Conservation (phyloP, 768 basidiomycete genomes). For the Kockovaella imperatae region DNA sequence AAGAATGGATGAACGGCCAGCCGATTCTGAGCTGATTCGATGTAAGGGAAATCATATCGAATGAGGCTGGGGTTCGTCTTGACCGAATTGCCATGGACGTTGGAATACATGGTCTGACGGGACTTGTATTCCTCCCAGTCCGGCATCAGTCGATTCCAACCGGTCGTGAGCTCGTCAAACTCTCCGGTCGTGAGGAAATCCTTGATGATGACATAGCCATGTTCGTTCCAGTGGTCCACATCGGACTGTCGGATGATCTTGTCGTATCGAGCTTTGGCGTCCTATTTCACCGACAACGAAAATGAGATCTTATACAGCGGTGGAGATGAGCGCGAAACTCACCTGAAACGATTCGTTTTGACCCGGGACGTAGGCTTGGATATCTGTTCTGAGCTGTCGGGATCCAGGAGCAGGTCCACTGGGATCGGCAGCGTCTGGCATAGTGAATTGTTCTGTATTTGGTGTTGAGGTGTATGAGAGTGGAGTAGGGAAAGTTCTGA, state of each 20-base stretch:
- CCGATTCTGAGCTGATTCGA: not conserved
- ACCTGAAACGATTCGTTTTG: not conserved
- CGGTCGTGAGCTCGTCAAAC: slow-evolving; percentile 1
- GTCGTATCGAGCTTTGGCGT: slow-evolving; percentile 1
- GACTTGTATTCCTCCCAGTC: slow-evolving; percentile 1
- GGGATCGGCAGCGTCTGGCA: not conserved
- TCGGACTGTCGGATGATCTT: slow-evolving; percentile 3
- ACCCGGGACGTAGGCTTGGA: not conserved
- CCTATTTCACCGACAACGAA: no score
- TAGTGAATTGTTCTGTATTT: no score
- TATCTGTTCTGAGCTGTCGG: no score
- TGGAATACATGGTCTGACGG: not conserved
- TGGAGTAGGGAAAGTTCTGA: no score
- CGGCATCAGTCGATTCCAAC: slow-evolving; percentile 3
- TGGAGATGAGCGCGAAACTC: not conserved
- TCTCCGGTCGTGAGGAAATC: slow-evolving; percentile 6
- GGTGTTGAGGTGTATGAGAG: no score
- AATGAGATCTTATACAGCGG: no score
- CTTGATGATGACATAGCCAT: slow-evolving; percentile 9
- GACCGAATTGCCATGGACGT: not conserved
- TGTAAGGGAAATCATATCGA: slow-evolving; percentile 8
- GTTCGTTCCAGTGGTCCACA: slow-evolving; percentile 8
- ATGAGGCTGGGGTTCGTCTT: not conserved
- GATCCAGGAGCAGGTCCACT: not conserved
- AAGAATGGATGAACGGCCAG: slow-evolving; percentile 7